phyloP scores from a whole-genome alignment of 306 rosid genomes.

The Lathyrus aphaca region DNA sequence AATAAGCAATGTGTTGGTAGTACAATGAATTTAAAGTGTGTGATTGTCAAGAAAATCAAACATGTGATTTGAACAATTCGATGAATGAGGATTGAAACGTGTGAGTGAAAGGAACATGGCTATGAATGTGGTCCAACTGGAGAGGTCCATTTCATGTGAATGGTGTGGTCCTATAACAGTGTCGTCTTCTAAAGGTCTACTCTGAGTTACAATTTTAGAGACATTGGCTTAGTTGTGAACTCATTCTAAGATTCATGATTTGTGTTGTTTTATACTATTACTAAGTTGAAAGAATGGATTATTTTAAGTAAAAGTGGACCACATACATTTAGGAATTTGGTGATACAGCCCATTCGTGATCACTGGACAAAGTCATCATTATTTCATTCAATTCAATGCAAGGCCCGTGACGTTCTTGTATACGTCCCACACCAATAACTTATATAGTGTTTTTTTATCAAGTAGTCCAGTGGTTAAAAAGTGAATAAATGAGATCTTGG shows the following conservation, averaged over 20 bases:
- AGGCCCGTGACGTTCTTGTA: slow-evolving; percentile 16
- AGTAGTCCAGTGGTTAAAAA: too few relatives aligned
- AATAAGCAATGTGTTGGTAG: slow-evolving; percentile 14
- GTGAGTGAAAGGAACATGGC: not conserved
- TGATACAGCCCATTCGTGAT: slow-evolving; percentile 8
- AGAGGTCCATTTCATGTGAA: slow-evolving; percentile 4
- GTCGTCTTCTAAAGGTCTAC: not conserved
- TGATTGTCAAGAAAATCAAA: slow-evolving; percentile 18
- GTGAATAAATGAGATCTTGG: too few relatives aligned
- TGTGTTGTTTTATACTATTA: not conserved
- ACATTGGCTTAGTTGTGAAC: too few relatives aligned
- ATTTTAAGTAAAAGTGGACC: not conserved
- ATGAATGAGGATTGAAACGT: slow-evolving; percentile 1
- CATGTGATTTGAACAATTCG: not conserved
- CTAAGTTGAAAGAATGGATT: too few relatives aligned
- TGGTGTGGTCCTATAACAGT: slow-evolving; percentile 1
- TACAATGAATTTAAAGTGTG: slow-evolving; percentile 17
- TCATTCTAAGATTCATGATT: too few relatives aligned
- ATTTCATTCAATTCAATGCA: slow-evolving; percentile 20
- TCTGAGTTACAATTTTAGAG: too few relatives aligned
- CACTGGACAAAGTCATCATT: not conserved
- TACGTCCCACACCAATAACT: not conserved
- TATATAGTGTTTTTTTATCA: too few relatives aligned
- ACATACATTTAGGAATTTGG: slow-evolving; percentile 1
- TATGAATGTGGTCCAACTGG: slow-evolving; percentile 14